phyloP scores from a whole-genome alignment of 2,329 filamentous ascomycete genomes.

The Fusarium nodosum region DNA sequence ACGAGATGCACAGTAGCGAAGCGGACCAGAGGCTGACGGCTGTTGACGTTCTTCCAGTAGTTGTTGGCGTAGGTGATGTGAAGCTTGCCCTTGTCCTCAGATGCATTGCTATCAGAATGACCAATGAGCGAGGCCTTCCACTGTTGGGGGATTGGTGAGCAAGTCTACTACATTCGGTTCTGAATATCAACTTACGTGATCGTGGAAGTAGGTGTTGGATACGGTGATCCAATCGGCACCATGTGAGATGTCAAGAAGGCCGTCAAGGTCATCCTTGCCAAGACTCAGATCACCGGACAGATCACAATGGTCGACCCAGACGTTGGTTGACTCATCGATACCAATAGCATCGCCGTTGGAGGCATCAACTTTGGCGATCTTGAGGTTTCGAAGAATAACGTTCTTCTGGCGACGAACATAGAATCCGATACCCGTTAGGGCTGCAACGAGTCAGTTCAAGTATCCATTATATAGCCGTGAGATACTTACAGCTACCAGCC shows the following conservation, averaged over 20 bases:
- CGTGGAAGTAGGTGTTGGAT: slow-evolving; percentile 50
- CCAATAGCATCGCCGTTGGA: slow-evolving; percentile 71
- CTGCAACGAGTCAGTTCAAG: slow-evolving; percentile 27
- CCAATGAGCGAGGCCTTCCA: slow-evolving; percentile 72
- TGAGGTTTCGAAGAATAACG: slow-evolving; percentile 73
- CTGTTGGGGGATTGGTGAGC: background rate
- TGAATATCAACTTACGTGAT: slow-evolving; percentile 48
- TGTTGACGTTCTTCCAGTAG: slow-evolving; percentile 74
- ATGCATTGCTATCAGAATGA: slow-evolving; percentile 69
- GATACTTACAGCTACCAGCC: slow-evolving; percentile 40
- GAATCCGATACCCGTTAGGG: slow-evolving; percentile 63
- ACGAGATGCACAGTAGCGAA: slow-evolving; percentile 75
- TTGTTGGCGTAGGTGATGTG: slow-evolving; percentile 76
- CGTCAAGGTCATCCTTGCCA: slow-evolving; percentile 78
- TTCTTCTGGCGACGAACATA: slow-evolving; percentile 67
- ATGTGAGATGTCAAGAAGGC: slow-evolving; percentile 74
- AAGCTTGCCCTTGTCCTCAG: slow-evolving; percentile 71
- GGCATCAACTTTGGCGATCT: slow-evolving; percentile 68
- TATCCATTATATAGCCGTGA: fast-evolving
- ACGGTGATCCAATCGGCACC: slow-evolving; percentile 72
- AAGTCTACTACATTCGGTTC: fast-evolving
- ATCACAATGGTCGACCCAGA: slow-evolving; percentile 78
- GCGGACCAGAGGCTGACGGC: slow-evolving; percentile 71
- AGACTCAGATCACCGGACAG: slow-evolving; percentile 70
- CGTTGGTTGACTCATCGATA: slow-evolving; percentile 68